phyloP scores from a whole-genome alignment of 352 stramenopile genomes.

The Discostella stelligera region DNA sequence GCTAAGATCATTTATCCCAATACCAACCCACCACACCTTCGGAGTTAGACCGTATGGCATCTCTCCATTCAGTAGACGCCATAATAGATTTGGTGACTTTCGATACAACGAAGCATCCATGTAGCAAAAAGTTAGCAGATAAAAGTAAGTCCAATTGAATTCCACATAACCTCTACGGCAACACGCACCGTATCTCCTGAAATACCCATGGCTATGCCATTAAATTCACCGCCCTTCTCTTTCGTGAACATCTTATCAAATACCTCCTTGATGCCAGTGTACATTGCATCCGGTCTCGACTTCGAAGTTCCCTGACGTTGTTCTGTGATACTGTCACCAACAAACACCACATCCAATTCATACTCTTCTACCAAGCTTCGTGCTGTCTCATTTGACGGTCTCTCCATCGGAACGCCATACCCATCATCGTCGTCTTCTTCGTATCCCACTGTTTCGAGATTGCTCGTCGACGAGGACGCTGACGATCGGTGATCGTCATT shows the following conservation, averaged over 20 bases:
- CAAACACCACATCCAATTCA: constrained; percentile 67
- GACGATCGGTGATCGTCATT: constrained; percentile 24
- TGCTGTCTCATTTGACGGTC: not conserved
- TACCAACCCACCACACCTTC: constrained; percentile 66
- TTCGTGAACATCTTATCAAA: constrained; percentile 69
- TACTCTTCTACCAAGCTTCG: constrained; percentile 3
- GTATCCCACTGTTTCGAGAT: not conserved
- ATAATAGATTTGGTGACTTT: constrained; percentile 62
- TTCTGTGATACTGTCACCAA: constrained; percentile 69
- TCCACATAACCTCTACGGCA: not conserved
- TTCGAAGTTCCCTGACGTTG: constrained; percentile 50
- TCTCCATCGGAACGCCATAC: constrained; percentile 15
- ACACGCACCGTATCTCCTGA: constrained; percentile 56
- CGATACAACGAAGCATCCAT: not conserved
- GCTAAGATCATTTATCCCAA: constrained; percentile 69
- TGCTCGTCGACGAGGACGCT: not conserved
- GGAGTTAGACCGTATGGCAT: constrained; percentile 26
- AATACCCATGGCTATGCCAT: constrained; percentile 67
- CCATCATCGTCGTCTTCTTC: constrained; percentile 31
- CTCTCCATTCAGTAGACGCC: constrained; percentile 68
- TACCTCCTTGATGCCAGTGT: constrained; percentile 40
- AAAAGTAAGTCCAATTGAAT: not conserved
- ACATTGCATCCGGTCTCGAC: constrained; percentile 24
- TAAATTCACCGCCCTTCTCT: constrained; percentile 50
- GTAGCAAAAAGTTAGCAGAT: not conserved